Base-by-base conservation (phyloP, 345 rosid species). In the Gossypium sturtianum region DNA sequence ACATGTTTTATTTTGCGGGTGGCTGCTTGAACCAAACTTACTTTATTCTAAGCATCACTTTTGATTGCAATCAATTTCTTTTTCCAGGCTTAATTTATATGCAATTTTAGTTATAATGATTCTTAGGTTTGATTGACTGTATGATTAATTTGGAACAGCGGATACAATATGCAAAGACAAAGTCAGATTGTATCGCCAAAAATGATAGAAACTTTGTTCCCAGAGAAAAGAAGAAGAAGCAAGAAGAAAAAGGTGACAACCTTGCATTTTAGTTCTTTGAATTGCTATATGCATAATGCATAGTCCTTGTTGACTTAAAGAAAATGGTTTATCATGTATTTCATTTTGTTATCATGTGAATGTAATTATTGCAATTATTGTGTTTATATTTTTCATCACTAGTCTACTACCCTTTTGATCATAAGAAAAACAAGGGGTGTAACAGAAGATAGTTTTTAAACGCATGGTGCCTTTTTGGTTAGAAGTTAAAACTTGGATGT, bases 141-240 rank as follows among this genome's bases (percentile, higher is more conserved):
- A 38, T 79, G 73, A 23, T 75, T 59, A 75, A 73, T 80, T 77
- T 81, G 71, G 72, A 78, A 77, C 89, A 93, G 97, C 84, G 90
- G 56, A 88, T 96, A 73, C 98, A 96, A 76, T 93, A 88, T 66
- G 98, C 97, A 69, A 93, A 90, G 81, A 77, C 88, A 63, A 96
- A 89, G 83, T 89, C 97, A 1, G 97, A 96, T 80, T 96, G 97
- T 84, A 45, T 93, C 66, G 82, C 90, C 78, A 90, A 93, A 81
- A 93, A 81, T 0, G 98, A 93, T 66, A 97, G 97, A 77, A 86
- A 87, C 73, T 93, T 80, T 38, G 88, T 88, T 75, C 87, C 91
- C 11, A 87, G 83, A 76, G 97, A 91, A 77, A 96, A 91, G 88
- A 96, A 91, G 86, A 95, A 83, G 85, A 93, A 86, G 85, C 97